phyloP scores from a whole-genome alignment of 164 flowering plant species.

The Sedum album region DNA sequence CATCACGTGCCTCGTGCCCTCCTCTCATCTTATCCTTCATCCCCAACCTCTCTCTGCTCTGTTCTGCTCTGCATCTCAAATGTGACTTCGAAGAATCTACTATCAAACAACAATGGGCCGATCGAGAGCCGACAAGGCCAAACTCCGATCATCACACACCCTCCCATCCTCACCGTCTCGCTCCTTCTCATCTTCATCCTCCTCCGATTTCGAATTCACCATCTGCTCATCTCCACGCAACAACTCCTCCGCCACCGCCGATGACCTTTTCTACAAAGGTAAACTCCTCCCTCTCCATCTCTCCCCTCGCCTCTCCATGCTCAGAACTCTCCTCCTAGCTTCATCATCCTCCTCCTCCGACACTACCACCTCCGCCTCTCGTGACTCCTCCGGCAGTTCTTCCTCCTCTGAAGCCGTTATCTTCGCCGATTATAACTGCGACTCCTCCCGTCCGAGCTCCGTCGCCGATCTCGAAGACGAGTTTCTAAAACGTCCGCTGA shows the following conservation, averaged over 20 bases:
- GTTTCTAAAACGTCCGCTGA: constrained; percentile 1
- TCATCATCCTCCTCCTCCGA: not conserved
- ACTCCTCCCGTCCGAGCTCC: constrained; percentile 71
- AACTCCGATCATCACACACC: constrained; percentile 6
- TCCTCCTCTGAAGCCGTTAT: constrained; percentile 29
- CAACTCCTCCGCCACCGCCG: constrained; percentile 5
- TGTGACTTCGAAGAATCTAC: not conserved
- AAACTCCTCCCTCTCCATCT: constrained; percentile 9
- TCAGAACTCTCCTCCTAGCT: not conserved
- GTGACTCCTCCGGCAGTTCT: constrained; percentile 75
- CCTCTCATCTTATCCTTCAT: not conserved
- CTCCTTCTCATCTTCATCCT: constrained; percentile 6
- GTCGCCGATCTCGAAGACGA: constrained; percentile 50
- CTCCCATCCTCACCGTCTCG: constrained; percentile 7
- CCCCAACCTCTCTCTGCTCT: not conserved
- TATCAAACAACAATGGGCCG: constrained; percentile 4
- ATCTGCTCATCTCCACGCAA: constrained; percentile 2
- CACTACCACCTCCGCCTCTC: constrained; percentile 26
- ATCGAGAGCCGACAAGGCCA: not conserved
- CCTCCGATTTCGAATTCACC: constrained; percentile 9
- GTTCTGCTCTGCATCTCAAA: not conserved
- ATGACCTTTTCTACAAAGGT: constrained; percentile 7
- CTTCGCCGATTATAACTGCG: constrained; percentile 39
- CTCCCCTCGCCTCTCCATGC: constrained; percentile 1
- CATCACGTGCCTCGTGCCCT: not conserved